A percentile compares a stretch with the other conserved stretches of the same genome.
Conservation (phyloP, 257 asterid species). For the Leptodermis oblonga region DNA sequence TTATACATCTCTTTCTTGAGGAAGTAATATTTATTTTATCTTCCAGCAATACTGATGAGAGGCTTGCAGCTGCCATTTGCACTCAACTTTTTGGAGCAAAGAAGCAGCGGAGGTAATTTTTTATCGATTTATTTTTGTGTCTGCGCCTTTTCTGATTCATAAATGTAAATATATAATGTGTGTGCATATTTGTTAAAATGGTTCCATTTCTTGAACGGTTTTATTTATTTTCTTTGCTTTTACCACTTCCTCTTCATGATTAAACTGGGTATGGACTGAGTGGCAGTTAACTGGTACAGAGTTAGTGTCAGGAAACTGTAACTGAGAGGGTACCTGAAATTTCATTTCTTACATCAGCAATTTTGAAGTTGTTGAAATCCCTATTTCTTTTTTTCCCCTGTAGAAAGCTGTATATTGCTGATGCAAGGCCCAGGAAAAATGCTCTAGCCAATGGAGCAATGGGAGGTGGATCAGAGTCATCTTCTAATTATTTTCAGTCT, state of each 20-base stretch:
- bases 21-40: conserved; percentile 19
- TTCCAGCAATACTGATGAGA: conserved; percentile 90
- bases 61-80: conserved; percentile 83
- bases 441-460: conserved; percentile 99
- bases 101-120: conserved; percentile 60
- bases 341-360: background rate
- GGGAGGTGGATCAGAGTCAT: conserved; percentile 99
- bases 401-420: conserved; percentile 96
- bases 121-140: conserved; percentile 14
- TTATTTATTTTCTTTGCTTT: background rate
- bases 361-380: background rate
- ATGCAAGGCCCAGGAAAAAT: conserved; percentile 99
- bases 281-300: background rate
- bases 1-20: background rate
- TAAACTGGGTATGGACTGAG: background rate
- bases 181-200: background rate
- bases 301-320: background rate
- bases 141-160: background rate
- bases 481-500: conserved; percentile 87
- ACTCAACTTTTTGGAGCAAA: conserved; percentile 66
- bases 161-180: too few species aligned
- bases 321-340: background rate
- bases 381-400: conserved; percentile 14
- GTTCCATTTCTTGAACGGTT: background rate
- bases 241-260: background rate